A percentile compares a stretch with the other conserved stretches of the same genome.
Conservation (phyloP, 352 stramenopile genomes). For the Halophytophthora batemanensis region DNA sequence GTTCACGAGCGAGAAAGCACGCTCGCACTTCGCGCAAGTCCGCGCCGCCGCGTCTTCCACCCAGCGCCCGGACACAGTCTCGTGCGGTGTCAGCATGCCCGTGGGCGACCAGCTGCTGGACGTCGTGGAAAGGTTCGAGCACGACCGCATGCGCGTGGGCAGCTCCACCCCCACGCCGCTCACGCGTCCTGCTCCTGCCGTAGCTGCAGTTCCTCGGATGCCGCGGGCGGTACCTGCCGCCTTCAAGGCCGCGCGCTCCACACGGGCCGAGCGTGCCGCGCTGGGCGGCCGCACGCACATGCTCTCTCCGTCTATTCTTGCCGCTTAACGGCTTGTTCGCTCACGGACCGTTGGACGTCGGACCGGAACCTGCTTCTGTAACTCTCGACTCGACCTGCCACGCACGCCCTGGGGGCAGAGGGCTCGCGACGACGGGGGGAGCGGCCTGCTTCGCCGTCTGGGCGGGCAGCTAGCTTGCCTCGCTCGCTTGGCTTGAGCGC, state of each 20-base stretch:
- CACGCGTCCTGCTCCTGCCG: too few species aligned
- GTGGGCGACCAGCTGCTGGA: constrained; percentile 69
- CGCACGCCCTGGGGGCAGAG: too few species aligned
- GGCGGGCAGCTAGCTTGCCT: neutral
- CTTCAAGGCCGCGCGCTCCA: constrained; percentile 23
- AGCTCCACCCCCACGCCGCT: constrained; percentile 2
- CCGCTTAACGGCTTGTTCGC: constrained; percentile 3
- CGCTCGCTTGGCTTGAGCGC: neutral
- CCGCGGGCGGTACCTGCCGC: constrained; percentile 1
- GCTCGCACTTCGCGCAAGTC: constrained; percentile 67
- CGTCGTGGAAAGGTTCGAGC: constrained; percentile 65
- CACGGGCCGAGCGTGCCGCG: constrained; percentile 26
- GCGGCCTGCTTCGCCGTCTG: too few species aligned
- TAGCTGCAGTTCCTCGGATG: too few species aligned
- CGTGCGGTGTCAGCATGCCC: constrained; percentile 31
- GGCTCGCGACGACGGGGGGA: too few species aligned
- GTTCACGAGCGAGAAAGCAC: constrained; percentile 69
- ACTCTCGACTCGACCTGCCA: too few species aligned
- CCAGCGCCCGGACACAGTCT: constrained; percentile 72
- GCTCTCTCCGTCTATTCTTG: constrained; percentile 9
- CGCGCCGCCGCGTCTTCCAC: constrained; percentile 51
- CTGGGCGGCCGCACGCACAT: constrained; percentile 48
- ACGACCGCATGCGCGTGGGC: constrained; percentile 35
- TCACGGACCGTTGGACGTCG: neutral
- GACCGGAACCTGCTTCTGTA: too few species aligned